These are phyloP conservation scores for Pleurotus cornucopiae DNA, from an alignment of 768 basidiomycete genomes.

Conservation along the genomic window DNA sequence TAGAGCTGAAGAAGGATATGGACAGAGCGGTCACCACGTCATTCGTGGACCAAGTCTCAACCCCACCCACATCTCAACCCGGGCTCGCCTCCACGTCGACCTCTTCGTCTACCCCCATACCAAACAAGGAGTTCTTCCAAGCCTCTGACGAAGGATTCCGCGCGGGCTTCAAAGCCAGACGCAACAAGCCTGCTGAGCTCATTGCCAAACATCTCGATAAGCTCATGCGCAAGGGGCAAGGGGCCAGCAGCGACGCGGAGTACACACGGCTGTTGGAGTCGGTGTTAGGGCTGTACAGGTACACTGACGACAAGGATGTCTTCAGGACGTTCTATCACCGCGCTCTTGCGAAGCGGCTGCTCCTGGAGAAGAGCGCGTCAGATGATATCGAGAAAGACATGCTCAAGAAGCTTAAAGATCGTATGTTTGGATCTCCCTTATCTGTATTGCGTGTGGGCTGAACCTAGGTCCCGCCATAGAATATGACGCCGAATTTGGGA, in stretches of 20 bases:
- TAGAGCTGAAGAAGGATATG: constrained; percentile 60
- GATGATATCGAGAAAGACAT: constrained; percentile 84
- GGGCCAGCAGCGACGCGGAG: constrained; percentile 53
- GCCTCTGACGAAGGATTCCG: constrained; percentile 71
- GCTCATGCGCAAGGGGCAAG: constrained; percentile 85
- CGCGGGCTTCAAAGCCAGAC: constrained; percentile 67
- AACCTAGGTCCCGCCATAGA: constrained; percentile 37
- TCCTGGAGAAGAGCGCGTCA: constrained; percentile 81
- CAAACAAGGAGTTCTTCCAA: constrained; percentile 58
- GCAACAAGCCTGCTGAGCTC: constrained; percentile 87
- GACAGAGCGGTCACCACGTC: constrained; percentile 45
- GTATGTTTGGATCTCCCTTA: constrained; percentile 28
- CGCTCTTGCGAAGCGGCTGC: constrained; percentile 78
- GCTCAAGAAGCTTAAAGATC: constrained; percentile 80
- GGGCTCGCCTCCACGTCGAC: background rate
- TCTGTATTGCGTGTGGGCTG: background rate
- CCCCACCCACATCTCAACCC: constrained; percentile 11
- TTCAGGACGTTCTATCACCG: constrained; percentile 92
- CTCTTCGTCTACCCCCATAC: constrained; percentile 25
- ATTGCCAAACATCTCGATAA: constrained; percentile 88
- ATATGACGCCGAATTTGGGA: constrained; percentile 93
- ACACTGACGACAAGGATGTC: constrained; percentile 89
- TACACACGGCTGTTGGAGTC: constrained; percentile 63
- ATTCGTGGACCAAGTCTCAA: constrained; percentile 42
- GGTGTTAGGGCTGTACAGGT: constrained; percentile 74